A percentile compares a stretch with the other conserved stretches of the same genome.
Conservation (phyloP, 2,329 filamentous ascomycete species). For the Albifimbria verrucaria region DNA sequence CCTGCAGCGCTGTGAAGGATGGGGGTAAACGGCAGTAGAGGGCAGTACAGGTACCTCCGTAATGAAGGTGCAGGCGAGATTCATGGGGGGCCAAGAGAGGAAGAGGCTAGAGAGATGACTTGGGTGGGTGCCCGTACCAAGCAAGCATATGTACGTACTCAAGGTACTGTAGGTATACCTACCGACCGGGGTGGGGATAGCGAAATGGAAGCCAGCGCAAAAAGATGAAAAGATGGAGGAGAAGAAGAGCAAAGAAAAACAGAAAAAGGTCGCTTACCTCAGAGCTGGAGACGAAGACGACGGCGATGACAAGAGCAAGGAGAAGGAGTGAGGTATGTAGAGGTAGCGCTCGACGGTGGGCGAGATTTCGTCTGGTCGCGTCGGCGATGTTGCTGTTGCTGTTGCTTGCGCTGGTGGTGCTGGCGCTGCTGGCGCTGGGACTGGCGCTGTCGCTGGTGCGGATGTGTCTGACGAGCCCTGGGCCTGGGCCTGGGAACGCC, state of each 20-base stretch:
- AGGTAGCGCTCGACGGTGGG: not conserved
- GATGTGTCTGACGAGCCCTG: not conserved
- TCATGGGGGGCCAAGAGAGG: not conserved
- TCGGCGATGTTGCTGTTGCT: conserved; percentile 13
- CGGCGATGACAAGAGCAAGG: too few species aligned
- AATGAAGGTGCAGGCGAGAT: not conserved
- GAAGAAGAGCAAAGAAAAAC: not conserved
- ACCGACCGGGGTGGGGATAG: not conserved
- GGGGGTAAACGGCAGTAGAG: too few species aligned
- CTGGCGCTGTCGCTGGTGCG: conserved; percentile 11
- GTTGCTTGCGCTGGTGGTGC: conserved; percentile 11
- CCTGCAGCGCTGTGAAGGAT: too few species aligned
- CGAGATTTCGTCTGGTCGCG: conserved; percentile 5
- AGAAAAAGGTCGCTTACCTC: not conserved
- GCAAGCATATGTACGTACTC: too few species aligned
- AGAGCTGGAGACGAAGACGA: not conserved
- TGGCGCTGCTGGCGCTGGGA: conserved; percentile 12
- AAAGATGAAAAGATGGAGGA: not conserved
- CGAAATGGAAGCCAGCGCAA: not conserved
- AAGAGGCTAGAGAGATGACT: too few species aligned
- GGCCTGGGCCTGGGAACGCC: conserved; percentile 38
- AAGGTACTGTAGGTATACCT: too few species aligned
- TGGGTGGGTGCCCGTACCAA: too few species aligned
- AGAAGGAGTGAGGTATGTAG: not conserved
- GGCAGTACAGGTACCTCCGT: too few species aligned